These are phyloP conservation scores for Verticillium dahliae DNA, from an alignment of 2,329 filamentous ascomycete genomes.

Conservation along the genomic window DNA sequence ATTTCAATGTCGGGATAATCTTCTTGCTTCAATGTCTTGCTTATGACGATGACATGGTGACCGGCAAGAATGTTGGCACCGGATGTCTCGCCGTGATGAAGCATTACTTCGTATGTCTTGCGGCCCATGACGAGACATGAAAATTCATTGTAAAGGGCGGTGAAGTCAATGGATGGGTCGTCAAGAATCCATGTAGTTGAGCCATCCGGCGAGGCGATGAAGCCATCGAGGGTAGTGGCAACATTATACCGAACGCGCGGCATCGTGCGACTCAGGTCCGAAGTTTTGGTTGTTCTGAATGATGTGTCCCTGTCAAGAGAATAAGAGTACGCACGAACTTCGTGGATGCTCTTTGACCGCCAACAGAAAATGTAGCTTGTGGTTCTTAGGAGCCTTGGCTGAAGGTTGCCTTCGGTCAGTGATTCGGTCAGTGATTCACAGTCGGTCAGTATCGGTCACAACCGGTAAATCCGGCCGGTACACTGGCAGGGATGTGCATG, in stretches of 20 bases:
- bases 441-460: background rate
- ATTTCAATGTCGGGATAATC: slow-evolving; percentile 14
- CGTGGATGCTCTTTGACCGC: too few species aligned
- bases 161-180: slow-evolving; percentile 24
- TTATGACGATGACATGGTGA: slow-evolving; percentile 20
- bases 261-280: background rate
- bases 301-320: too few species aligned
- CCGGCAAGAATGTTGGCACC: slow-evolving; percentile 15
- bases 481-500: background rate
- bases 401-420: background rate
- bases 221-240: slow-evolving; percentile 26
- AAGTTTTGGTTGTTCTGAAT: background rate
- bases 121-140: slow-evolving; percentile 26
- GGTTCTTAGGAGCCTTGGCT: background rate
- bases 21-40: slow-evolving; percentile 9
- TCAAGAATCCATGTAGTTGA: slow-evolving; percentile 23
- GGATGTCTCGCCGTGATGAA: background rate
- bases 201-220: slow-evolving; percentile 22
- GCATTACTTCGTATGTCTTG: slow-evolving; percentile 24
- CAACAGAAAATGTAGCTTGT: too few species aligned
- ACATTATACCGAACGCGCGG: slow-evolving; percentile 22
- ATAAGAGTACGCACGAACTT: too few species aligned
- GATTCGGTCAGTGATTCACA: background rate
- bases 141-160: slow-evolving; percentile 21
- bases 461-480: background rate